phyloP scores from a whole-genome alignment of 331 rosid species.

The Erythrophleum ivorense region DNA sequence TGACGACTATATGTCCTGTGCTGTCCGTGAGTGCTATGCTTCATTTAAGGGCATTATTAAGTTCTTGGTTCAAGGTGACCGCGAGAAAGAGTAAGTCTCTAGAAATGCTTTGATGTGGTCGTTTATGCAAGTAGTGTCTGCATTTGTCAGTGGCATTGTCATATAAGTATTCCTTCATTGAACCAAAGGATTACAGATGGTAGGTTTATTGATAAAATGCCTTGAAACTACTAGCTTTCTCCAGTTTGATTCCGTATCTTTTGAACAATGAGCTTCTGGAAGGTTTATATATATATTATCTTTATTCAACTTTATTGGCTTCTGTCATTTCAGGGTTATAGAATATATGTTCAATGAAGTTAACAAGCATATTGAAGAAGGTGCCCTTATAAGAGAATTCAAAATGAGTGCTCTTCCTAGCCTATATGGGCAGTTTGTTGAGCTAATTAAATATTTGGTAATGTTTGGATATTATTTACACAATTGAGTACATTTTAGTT shows the following conservation, averaged over 20 bases:
- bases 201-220: slow-evolving; percentile 17
- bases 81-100: slow-evolving; percentile 72
- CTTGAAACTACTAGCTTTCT: slow-evolving; percentile 30
- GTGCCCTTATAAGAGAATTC: slow-evolving; percentile 54
- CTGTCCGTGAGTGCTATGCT: slow-evolving; percentile 96
- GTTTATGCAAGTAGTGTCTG: slow-evolving; percentile 22
- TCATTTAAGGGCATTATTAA: slow-evolving; percentile 85
- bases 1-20: slow-evolving; percentile 89
- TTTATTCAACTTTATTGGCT: slow-evolving; percentile 6
- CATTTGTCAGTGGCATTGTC: slow-evolving; percentile 19
- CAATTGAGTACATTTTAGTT: slow-evolving; percentile 22
- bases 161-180: slow-evolving; percentile 21
- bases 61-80: slow-evolving; percentile 75
- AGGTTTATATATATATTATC: not conserved
- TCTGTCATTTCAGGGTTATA: slow-evolving; percentile 68
- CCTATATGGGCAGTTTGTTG: slow-evolving; percentile 77
- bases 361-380: slow-evolving; percentile 51
- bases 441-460: slow-evolving; percentile 78
- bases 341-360: slow-evolving; percentile 71
- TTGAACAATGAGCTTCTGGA: slow-evolving; percentile 16
- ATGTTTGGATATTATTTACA: slow-evolving; percentile 23
- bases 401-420: slow-evolving; percentile 95
- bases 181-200: not conserved
- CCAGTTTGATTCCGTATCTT: not conserved
- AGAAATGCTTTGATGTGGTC: slow-evolving; percentile 20